A percentile compares a stretch with the other conserved stretches of the same genome.
phyloP scores from a whole-genome alignment of 129 eudicot genomes.

The Flaveria trinervia region DNA sequence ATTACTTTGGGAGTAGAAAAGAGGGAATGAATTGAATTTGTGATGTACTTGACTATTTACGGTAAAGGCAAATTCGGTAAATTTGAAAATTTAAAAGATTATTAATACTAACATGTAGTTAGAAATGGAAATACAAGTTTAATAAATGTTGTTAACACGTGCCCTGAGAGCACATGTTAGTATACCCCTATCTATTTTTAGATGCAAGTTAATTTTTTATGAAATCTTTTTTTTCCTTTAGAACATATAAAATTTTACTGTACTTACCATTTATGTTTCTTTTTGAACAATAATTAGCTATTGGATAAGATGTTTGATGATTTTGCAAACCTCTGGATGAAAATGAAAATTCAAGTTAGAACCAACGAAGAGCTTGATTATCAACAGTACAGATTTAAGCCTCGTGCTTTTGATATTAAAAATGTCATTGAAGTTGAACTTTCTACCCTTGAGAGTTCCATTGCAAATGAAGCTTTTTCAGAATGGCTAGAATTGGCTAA shows the following conservation, averaged over 20 bases:
- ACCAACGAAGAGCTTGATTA: constrained; percentile 55
- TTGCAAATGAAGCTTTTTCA: constrained; percentile 53
- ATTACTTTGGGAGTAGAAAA: not conserved
- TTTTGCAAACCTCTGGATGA: constrained; percentile 65
- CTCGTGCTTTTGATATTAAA: constrained; percentile 79
- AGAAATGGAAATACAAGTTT: not conserved
- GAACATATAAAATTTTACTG: not conserved
- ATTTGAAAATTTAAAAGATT: not conserved
- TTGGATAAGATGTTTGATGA: constrained; percentile 63
- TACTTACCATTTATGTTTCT: constrained; percentile 16
- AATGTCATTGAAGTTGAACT: constrained; percentile 62
- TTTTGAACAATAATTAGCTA: constrained; percentile 39
- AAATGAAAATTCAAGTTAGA: constrained; percentile 55
- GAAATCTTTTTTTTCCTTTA: not conserved
- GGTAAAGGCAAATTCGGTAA: not conserved
- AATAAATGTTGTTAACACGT: not conserved
- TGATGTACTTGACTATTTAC: not conserved
- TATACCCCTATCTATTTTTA: too few relatives aligned
- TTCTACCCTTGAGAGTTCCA: constrained; percentile 49
- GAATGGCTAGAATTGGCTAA: constrained; percentile 83
- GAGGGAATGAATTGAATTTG: not conserved
- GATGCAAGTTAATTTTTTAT: not conserved
- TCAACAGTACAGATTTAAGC: constrained; percentile 64
- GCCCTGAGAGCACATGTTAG: too few relatives aligned
- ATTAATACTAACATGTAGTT: not conserved